Percentiles rank a stretch among this genome's conserved stretches.
phyloP scores from a whole-genome alignment of 2,329 filamentous ascomycete species.

The Dactylellina parvicollis region DNA sequence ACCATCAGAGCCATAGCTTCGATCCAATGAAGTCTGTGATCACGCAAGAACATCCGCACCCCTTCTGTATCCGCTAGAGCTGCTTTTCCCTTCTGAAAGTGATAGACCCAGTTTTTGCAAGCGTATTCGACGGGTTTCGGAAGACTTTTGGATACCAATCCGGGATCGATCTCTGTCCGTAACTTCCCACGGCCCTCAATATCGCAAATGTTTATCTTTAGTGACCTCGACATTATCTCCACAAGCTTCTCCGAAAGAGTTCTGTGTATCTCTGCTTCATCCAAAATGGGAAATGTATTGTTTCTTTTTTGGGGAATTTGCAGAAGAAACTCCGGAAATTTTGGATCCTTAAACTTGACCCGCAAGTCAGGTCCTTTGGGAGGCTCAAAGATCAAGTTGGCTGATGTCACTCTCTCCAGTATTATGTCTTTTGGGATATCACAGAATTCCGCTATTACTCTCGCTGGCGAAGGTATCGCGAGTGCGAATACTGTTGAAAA shows the following conservation, averaged over 20 bases:
- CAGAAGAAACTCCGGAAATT: neutral
- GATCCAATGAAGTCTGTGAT: conserved; percentile 13
- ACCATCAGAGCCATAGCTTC: neutral
- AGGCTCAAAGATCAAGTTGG: neutral
- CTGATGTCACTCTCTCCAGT: neutral
- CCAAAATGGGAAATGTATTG: neutral
- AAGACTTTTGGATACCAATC: neutral
- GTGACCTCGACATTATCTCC: neutral
- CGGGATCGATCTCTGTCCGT: neutral
- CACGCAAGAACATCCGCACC: neutral
- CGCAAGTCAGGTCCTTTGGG: neutral
- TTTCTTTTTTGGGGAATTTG: neutral
- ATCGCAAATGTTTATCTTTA: conserved; percentile 5
- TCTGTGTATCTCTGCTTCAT: neutral
- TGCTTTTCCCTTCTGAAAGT: neutral
- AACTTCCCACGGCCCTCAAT: neutral
- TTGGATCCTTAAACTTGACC: neutral
- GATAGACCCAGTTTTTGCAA: conserved; percentile 13
- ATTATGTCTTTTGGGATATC: neutral
- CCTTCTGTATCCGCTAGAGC: neutral
- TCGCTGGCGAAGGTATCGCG: neutral
- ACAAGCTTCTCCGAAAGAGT: neutral
- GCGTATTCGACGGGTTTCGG: neutral
- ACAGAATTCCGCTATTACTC: neutral
- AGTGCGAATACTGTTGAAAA: neutral